Evolutionary conservation across 805 yeast species (phyloP).

Genomic region (Candida insectalens): DNA sequence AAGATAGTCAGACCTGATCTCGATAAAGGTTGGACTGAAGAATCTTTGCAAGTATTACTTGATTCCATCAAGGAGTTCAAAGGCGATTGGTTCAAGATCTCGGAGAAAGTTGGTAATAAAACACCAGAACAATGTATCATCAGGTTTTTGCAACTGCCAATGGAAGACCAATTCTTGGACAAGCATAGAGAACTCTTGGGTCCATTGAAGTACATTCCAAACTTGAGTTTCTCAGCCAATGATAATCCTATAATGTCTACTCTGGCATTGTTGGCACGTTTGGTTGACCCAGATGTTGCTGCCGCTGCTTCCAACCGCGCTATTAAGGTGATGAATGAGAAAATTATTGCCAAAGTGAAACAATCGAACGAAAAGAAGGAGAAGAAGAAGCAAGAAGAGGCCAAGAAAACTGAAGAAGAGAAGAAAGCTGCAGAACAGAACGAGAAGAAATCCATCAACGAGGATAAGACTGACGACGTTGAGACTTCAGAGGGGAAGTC

Average conservation of each 20-base stretch:
- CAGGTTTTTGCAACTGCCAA: slow-evolving; percentile 70
- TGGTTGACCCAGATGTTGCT: slow-evolving; percentile 82
- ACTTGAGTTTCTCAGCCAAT: slow-evolving; percentile 72
- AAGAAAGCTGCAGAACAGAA: too few species aligned
- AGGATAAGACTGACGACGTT: too few species aligned
- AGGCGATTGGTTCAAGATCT: slow-evolving; percentile 73
- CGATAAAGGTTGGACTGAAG: slow-evolving; percentile 52
- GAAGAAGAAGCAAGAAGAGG: slow-evolving; percentile 9
- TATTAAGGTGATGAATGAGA: slow-evolving; percentile 36
- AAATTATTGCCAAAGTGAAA: slow-evolving; percentile 29
- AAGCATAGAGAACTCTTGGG: slow-evolving; percentile 43
- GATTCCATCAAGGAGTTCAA: slow-evolving; percentile 52
- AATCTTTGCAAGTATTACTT: slow-evolving; percentile 50
- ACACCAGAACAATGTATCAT: slow-evolving; percentile 73
- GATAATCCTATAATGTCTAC: slow-evolving; percentile 94
- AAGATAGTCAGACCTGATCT: slow-evolving; percentile 26
- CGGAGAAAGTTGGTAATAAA: slow-evolving; percentile 56
- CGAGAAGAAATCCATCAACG: too few species aligned
- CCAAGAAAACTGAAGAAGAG: neutral
- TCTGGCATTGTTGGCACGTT: slow-evolving; percentile 74
- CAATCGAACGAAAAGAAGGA: slow-evolving; percentile 18
- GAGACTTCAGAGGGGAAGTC: too few species aligned
- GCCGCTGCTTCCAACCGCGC: slow-evolving; percentile 70
- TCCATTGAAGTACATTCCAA: slow-evolving; percentile 72
- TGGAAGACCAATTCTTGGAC: slow-evolving; percentile 63